Conservation (phyloP, 2,329 filamentous ascomycete species). For the Talaromyces rugulosus region DNA sequence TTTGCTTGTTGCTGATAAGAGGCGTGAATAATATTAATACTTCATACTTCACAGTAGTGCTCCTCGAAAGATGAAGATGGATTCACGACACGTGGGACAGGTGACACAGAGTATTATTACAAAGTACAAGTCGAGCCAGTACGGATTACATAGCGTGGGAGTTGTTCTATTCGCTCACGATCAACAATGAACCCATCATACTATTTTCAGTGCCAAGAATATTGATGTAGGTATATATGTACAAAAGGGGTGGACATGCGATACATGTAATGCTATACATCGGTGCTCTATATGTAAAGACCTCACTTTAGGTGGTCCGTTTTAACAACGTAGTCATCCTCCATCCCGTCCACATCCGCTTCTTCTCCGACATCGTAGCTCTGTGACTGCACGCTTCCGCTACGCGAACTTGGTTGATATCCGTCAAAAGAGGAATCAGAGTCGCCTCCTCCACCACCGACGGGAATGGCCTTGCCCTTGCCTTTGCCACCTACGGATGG, state of each 20-base stretch:
- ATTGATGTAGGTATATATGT: conserved; percentile 1
- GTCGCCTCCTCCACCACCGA: conserved; percentile 29
- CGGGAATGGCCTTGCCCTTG: conserved; percentile 29
- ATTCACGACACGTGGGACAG: no score
- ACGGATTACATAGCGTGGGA: neutral
- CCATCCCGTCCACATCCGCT: conserved; percentile 21
- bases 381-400: conserved; percentile 14
- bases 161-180: no score
- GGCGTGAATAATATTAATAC: neutral
- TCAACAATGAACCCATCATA: neutral
- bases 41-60: neutral
- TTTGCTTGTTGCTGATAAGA: neutral
- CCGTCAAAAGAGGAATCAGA: conserved; percentile 26
- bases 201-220: neutral
- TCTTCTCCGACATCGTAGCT: conserved; percentile 22
- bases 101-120: no score
- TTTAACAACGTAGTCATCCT: conserved; percentile 34
- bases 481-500: conserved; percentile 26
- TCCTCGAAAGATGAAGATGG: neutral
- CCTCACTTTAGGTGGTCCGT: conserved; percentile 30
- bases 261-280: neutral
- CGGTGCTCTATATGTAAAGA: neutral
- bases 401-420: conserved; percentile 9
- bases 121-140: no score
- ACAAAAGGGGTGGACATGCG: neutral